phyloP scores from a whole-genome alignment of 345 rosid species.

The Anacardium occidentale region DNA sequence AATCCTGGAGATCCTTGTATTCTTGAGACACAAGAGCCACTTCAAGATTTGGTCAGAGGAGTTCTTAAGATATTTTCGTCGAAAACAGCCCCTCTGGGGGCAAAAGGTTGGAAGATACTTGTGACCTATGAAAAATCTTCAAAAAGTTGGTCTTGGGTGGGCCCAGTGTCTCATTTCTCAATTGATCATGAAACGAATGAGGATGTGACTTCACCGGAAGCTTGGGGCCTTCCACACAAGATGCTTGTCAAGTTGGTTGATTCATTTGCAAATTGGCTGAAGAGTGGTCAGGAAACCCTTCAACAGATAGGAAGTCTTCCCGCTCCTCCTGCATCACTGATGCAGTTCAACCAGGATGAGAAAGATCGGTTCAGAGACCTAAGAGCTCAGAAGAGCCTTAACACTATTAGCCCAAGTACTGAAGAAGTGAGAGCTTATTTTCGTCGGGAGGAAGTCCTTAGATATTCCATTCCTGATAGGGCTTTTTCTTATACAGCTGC shows the following conservation, averaged over 20 bases:
- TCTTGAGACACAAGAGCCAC: slow-evolving; percentile 94
- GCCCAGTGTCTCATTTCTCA: slow-evolving; percentile 55
- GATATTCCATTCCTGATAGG: slow-evolving; percentile 98
- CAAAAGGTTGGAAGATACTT: slow-evolving; percentile 95
- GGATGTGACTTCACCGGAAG: slow-evolving; percentile 94
- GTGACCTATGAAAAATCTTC: slow-evolving; percentile 71
- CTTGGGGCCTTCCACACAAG: slow-evolving; percentile 92
- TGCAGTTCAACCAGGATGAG: slow-evolving; percentile 86
- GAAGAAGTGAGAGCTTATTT: slow-evolving; percentile 91
- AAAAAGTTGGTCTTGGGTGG: slow-evolving; percentile 94
- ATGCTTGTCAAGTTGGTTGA: slow-evolving; percentile 96
- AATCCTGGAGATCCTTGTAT: slow-evolving; percentile 96
- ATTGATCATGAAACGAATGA: slow-evolving; percentile 64
- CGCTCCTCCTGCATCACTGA: slow-evolving; percentile 79
- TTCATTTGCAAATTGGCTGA: slow-evolving; percentile 96
- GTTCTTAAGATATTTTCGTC: slow-evolving; percentile 88
- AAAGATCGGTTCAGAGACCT: slow-evolving; percentile 97
- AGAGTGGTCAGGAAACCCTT: slow-evolving; percentile 91
- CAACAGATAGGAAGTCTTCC: slow-evolving; percentile 96
- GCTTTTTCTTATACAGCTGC: slow-evolving; percentile 97
- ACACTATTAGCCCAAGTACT: slow-evolving; percentile 71
- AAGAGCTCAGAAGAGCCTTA: slow-evolving; percentile 98
- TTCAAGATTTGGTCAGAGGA: slow-evolving; percentile 94
- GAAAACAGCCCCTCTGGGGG: slow-evolving; percentile 92
- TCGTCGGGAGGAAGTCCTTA: slow-evolving; percentile 82